Evolutionary conservation across 2,329 filamentous ascomycete species (phyloP), one percentile per base, ranked within the genome.

Genomic region (Fusarium luffae): DNA sequence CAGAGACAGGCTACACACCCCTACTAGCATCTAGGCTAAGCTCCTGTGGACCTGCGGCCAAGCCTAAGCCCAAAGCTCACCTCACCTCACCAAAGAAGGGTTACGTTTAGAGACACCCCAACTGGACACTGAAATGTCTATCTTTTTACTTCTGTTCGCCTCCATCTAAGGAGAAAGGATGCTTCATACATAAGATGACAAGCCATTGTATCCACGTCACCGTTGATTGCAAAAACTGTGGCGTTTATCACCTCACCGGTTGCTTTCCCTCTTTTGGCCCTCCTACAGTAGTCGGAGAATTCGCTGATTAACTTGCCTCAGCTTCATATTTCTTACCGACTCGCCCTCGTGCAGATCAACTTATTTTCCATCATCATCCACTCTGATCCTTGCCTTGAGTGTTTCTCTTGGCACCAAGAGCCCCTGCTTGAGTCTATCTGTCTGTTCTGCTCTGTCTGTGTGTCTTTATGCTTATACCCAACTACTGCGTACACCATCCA

Each of bases 211-310:
- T 56, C 63, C 70, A 69, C 69, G 62, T 52, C 21, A 41, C 52
- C 34, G 34, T 54, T 61, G 42, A 71, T 75, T 70, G 69, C 64
- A 74, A 75, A 73, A 72, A 48, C 62, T 71, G 72, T 73, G 72
- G 73, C 72, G 64, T 68, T 58, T 63, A 74, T 73, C 70, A 74
- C 72, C 58, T 75, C 73, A 74, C 61, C 60, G 68, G 64, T 66
- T 60, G 18, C 59, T 51, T 69, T 68, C 59, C 55, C 23, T 48
- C 70, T 66, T 57, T 52, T 56, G 63, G 54, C 48, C 34, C 28
- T 48, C 40, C 57, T 50, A n/a, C n/a, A n/a, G n/a, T n/a, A 52
- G 43, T 72, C 64, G 60, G 61, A 59, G 54, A 63, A 54, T 67
- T 72, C 52, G 61, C 57, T 43, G n/a, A 49, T n/a, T 25, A 13